Evolutionary conservation across 2,329 filamentous ascomycete genomes (phyloP).

Genomic region (Lasiodiplodia sp.): DNA sequence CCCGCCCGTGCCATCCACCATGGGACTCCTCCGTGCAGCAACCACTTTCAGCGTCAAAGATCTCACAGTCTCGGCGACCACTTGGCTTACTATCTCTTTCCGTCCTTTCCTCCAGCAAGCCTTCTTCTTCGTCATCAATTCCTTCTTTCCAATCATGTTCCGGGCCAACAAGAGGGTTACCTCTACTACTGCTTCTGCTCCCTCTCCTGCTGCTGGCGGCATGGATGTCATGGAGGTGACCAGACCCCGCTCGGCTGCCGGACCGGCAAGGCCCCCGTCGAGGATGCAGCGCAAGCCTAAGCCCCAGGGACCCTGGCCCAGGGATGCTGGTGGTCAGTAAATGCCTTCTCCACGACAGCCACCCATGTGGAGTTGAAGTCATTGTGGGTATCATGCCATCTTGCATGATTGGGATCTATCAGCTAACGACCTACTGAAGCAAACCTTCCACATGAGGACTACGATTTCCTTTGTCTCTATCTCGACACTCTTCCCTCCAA

Average conservation of each 20-base stretch:
- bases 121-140: conserved; percentile 23
- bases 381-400: neutral
- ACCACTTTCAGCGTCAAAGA: conserved; percentile 20
- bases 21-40: conserved; percentile 19
- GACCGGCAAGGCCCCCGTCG: neutral
- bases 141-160: conserved; percentile 26
- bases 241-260: conserved; percentile 4
- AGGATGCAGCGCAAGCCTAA: conserved; percentile 18
- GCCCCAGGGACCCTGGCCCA: conserved; percentile 17
- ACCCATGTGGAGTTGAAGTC: neutral
- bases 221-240: conserved; percentile 13
- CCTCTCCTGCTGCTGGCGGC: conserved; percentile 16
- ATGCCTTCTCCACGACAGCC: neutral
- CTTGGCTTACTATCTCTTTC: conserved; percentile 23
- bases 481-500: neutral
- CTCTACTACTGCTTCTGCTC: neutral
- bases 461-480: neutral
- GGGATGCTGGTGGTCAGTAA: conserved; percentile 23
- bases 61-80: conserved; percentile 8
- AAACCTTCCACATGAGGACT: neutral
- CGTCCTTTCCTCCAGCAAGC: conserved; percentile 17
- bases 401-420: neutral
- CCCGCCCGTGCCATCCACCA: conserved; percentile 5
- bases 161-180: conserved; percentile 11
- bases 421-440: neutral